Evolutionary conservation across 31 red algal genomes (phyloP).

Genomic region (Porphyra umbilicalis): DNA sequence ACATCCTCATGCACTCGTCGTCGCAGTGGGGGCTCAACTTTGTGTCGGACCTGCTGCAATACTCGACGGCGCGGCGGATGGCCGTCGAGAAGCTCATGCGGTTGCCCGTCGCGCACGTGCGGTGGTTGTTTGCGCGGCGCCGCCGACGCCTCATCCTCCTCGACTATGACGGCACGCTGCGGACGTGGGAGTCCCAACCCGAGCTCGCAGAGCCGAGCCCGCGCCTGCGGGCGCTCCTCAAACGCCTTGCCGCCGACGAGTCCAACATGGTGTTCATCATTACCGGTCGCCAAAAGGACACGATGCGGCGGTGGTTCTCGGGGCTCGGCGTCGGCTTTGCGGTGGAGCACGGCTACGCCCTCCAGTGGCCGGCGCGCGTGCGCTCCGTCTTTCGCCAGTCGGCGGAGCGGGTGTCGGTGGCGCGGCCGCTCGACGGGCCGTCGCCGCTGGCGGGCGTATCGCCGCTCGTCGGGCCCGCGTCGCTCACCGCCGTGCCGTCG

Average conservation of each 20-base stretch:
- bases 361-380: conserved; percentile 76
- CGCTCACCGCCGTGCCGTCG: not conserved
- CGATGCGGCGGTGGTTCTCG: conserved; percentile 65
- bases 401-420: not conserved
- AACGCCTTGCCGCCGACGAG: conserved; percentile 28
- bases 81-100: conserved; percentile 41
- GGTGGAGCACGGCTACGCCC: conserved; percentile 80
- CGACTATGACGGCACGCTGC: conserved; percentile 94
- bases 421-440: not conserved
- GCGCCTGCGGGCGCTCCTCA: conserved; percentile 32
- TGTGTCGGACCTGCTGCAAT: conserved; percentile 68
- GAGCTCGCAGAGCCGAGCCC: conserved; percentile 56
- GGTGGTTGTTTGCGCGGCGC: not conserved
- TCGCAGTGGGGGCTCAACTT: conserved; percentile 76
- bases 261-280: conserved; percentile 82
- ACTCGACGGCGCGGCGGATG: conserved; percentile 39
- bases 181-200: conserved; percentile 65
- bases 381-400: not conserved
- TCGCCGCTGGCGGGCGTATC: not conserved
- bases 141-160: conserved; percentile 64
- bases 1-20: conserved; percentile 80
- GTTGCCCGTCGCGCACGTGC: conserved; percentile 19
- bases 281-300: conserved; percentile 72
- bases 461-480: not conserved
- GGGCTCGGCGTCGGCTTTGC: conserved; percentile 59